Evolutionary conservation across 1,284 basidiomycete genomes (phyloP), one percentile per base, ranked within the genome.

Genomic region (Chiua sp.): DNA sequence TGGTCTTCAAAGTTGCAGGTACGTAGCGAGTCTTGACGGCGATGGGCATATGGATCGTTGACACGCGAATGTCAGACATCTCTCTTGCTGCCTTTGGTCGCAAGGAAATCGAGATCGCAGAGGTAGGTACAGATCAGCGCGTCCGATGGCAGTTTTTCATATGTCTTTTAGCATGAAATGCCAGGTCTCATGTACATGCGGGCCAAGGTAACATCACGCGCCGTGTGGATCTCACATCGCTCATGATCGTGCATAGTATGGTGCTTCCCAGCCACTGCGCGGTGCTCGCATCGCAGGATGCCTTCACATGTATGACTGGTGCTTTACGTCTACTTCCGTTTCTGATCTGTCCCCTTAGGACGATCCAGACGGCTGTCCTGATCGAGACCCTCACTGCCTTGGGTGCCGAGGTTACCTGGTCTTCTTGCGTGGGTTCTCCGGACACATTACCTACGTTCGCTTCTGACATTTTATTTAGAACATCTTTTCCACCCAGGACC

Each of bases 401-500:
- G 72, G 97, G 97, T 77, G 97, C 98, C 66, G 92, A 98, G 79
- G 97, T 99, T 65, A 88, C 97, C 70, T 99, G 97, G 98, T 99
- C 98, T 51, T 99, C 97, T 71, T 98, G 96, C 83, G 91, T 93
- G 76, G 59, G 88, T 82, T 54, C 52, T 55, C 32, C 61, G 3
- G 28, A 51, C 53, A 35, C 54, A 63, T 56, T 22, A 23, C 42
- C 51, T 20, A 33, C 53, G 20, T 53, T 61, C 20, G 30, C 20
- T 42, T 18, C 51, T 65, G 42, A 66, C 48, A n/a, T 63, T 58
- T 56, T 52, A 47, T 67, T 37, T 66, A 93, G 92, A 99, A 99
- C 86, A 99, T 99, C 78, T 99, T 98, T 84, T 99, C 98, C 59
- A 99, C 97, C 59, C 98, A 96, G 78, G 97, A 99, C 79, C 97